Evolutionary conservation across 345 rosid species (phyloP).

Genomic region (Fremontodendron californicum): DNA sequence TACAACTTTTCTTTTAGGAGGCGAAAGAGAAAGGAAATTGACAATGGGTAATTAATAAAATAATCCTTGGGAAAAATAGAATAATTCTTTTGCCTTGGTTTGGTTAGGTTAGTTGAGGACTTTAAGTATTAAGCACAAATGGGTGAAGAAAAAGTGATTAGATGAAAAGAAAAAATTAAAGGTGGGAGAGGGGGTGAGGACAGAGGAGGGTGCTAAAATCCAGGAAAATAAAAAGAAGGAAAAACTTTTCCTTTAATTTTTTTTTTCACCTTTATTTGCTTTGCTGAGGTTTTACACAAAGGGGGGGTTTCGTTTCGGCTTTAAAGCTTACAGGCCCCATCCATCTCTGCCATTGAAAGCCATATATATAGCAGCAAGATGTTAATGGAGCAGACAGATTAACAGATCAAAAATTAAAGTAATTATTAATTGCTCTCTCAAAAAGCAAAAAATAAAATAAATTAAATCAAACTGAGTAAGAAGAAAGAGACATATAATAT

Average conservation of each 20-base stretch:
- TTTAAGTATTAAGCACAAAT: conserved; percentile 8
- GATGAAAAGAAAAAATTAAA: conserved; percentile 9
- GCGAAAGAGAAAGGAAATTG: conserved; percentile 24
- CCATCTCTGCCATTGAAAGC: neutral
- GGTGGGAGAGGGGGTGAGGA: too few species aligned
- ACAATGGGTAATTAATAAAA: neutral
- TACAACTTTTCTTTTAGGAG: conserved; percentile 17
- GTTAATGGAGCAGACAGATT: conserved; percentile 13
- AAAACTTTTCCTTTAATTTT: conserved; percentile 24
- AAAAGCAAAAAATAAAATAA: neutral
- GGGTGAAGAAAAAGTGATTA: conserved; percentile 25
- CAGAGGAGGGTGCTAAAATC: conserved; percentile 30
- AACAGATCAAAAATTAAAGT: neutral
- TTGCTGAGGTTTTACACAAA: conserved; percentile 27
- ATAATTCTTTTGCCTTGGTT: conserved; percentile 15
- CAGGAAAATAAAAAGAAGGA: conserved; percentile 23
- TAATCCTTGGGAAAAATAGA: conserved; percentile 7
- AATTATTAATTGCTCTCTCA: neutral
- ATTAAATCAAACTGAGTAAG: neutral
- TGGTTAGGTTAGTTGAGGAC: conserved; percentile 14
- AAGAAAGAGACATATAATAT: conserved; percentile 16
- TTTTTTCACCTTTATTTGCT: conserved; percentile 19
- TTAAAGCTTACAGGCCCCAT: conserved; percentile 14
- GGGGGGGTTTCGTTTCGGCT: conserved; percentile 7
- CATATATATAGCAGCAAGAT: neutral